phyloP scores from a whole-genome alignment of 345 rosid species.

The Citrus cavaleriei region DNA sequence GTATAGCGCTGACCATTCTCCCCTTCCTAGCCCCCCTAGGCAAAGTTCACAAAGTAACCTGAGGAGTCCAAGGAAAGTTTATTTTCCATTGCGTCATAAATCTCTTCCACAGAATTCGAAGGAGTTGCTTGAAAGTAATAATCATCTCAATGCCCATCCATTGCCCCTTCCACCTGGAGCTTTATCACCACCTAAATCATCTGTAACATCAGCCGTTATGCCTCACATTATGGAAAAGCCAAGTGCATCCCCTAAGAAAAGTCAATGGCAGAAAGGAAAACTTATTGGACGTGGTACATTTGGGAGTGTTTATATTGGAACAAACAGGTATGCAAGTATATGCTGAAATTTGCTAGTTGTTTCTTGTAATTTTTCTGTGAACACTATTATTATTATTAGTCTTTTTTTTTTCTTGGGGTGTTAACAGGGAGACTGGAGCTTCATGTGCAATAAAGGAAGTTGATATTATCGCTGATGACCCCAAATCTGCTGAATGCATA shows the following conservation, averaged over 20 bases:
- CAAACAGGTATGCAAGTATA: conserved; percentile 38
- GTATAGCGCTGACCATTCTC: conserved; percentile 33
- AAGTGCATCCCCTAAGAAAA: conserved; percentile 18
- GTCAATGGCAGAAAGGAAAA: conserved; percentile 71
- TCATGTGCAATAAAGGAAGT: conserved; percentile 74
- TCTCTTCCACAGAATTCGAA: conserved; percentile 22
- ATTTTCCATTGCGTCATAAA: conserved; percentile 18
- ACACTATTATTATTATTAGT: neutral
- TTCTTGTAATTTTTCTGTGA: neutral
- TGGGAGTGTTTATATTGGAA: conserved; percentile 66
- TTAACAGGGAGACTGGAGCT: conserved; percentile 66
- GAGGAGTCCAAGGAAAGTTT: conserved; percentile 14
- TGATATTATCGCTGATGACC: conserved; percentile 52
- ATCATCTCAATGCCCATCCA: conserved; percentile 42
- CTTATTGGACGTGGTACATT: conserved; percentile 73
- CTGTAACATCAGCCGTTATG: conserved; percentile 6
- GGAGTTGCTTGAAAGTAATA: conserved; percentile 26
- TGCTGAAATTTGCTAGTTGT: conserved; percentile 8
- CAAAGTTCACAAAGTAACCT: conserved; percentile 15
- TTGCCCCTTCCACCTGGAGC: conserved; percentile 67
- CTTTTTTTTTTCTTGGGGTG: neutral
- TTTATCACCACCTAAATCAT: conserved; percentile 15
- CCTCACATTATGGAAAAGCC: conserved; percentile 26
- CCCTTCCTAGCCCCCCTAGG: conserved; percentile 30
- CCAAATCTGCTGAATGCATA: conserved; percentile 59